Base-by-base conservation (phyloP, 2,329 filamentous ascomycete genomes). In the Trichoderma citrinoviride region DNA sequence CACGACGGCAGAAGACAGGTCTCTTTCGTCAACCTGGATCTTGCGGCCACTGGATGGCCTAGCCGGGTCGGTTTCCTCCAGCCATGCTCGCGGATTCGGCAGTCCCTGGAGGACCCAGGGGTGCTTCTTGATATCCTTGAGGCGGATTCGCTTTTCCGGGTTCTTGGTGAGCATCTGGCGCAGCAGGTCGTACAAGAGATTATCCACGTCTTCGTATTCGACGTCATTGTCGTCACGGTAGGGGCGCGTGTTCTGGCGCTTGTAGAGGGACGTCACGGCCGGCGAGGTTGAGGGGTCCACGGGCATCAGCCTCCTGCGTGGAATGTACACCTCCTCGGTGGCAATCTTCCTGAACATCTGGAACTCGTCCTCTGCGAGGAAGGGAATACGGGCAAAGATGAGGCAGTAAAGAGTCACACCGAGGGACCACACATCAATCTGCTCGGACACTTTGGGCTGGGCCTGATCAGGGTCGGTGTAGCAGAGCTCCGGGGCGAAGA, bases 401-500 rank as follows among this genome's bases (percentile, higher is more conserved):
- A 99, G 88, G 73, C 94, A 97, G 78, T 97, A 99, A 2, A 99
- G 85, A 0, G 95, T 99, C 21, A 99, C 92, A 23, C 95, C 95
- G 23, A 99, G 82, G 12, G 95, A 97, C 95, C 95, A 99, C 17
- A 99, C 89, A 73, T 99, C 95, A 70, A 99, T 97, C 71, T 96
- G 92, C 71, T 92, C 92, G 5, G 93, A 97, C 46, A 99, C 88
- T 79, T 84, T 94, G 69, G 84, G 92, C 72, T 85, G 90, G 73
- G 84, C 87, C 71, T 78, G 83, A 67, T 87, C 88, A 25, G 88
- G 78, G 67, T 95, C 93, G 1, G 92, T 96, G 75, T 93, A 95
- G 78, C 95, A 99, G 43, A 99, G 83, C 76, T 99, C 95, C 4
- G 95, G 95, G 1, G 95, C 95, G 74, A 97, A 99, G 78, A 99